These are phyloP conservation scores for Phytopythium cucurbitacearum DNA, from an alignment of 352 stramenopile genomes.

Conservation along the genomic window DNA sequence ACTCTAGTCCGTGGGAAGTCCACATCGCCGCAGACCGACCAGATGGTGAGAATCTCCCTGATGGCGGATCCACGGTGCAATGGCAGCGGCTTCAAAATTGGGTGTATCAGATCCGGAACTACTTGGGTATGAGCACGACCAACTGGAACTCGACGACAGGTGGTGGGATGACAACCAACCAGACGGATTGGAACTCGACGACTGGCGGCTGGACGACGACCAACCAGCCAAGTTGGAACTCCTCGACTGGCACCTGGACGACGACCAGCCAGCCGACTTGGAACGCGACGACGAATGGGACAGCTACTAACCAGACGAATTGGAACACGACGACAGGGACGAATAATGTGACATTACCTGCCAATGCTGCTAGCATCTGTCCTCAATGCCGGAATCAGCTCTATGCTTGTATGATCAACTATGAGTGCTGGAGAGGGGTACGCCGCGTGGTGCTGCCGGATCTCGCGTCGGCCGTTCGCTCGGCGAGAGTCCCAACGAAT, in stretches of 20 bases:
- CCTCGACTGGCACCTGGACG: too few relatives aligned
- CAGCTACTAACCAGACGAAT: too few relatives aligned
- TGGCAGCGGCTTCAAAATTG: constrained; percentile 1
- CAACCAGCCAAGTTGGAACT: too few relatives aligned
- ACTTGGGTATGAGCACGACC: too few relatives aligned
- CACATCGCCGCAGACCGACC: not conserved
- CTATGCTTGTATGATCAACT: not conserved
- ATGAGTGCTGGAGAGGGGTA: not conserved
- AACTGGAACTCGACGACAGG: too few relatives aligned
- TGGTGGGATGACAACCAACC: too few relatives aligned
- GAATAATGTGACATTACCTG: not conserved
- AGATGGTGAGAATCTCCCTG: not conserved
- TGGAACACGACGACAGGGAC: too few relatives aligned
- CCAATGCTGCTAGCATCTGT: constrained; percentile 1
- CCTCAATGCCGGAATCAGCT: not conserved
- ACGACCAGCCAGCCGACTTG: too few relatives aligned
- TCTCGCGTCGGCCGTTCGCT: not conserved
- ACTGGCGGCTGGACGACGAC: too few relatives aligned
- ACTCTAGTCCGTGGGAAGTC: not conserved
- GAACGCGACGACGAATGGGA: too few relatives aligned
- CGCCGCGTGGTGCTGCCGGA: not conserved
- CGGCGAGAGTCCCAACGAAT: not conserved
- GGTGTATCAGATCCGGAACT: not conserved
- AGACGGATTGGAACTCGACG: too few relatives aligned
- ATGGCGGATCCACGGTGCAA: not conserved